phyloP scores from a whole-genome alignment of 2,329 filamentous ascomycete genomes.

The Teratosphaeria pseudoeucalypti region DNA sequence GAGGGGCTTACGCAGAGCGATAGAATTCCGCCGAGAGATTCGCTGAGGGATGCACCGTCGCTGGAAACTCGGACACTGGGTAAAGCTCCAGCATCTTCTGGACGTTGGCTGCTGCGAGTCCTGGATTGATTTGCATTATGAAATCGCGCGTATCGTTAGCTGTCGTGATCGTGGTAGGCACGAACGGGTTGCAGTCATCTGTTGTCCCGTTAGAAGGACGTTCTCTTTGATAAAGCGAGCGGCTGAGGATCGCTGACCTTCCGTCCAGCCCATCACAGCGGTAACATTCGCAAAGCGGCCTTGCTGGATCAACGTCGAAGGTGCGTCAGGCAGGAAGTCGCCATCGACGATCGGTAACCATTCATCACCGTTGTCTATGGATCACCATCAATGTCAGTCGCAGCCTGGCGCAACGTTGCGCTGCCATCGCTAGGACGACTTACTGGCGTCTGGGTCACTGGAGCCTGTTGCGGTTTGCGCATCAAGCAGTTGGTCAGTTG shows the following conservation, averaged over 20 bases:
- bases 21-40: constrained; percentile 40
- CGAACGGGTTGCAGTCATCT: constrained; percentile 30
- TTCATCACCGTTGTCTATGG: constrained; percentile 33
- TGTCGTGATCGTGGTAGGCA: constrained; percentile 26
- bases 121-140: constrained; percentile 31
- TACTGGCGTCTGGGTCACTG: constrained; percentile 26
- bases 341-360: constrained; percentile 42
- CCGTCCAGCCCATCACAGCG: constrained; percentile 29
- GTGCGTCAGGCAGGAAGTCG: constrained; percentile 35
- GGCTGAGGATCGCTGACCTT: constrained; percentile 7
- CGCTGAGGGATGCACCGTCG: constrained; percentile 18
- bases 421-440: not conserved
- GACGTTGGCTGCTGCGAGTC: constrained; percentile 21
- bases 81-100: constrained; percentile 24
- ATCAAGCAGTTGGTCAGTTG: constrained; percentile 34
- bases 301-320: constrained; percentile 30
- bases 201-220: not conserved
- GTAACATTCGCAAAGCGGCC: constrained; percentile 32
- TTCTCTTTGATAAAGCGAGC: not conserved
- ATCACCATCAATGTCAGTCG: not conserved
- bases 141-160: constrained; percentile 26
- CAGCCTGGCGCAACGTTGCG: not conserved
- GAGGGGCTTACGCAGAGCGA: constrained; percentile 28
- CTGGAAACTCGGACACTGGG: constrained; percentile 33
- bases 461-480: constrained; percentile 35